Evolutionary conservation across 1,139 yeast species (phyloP), one percentile per base, ranked within the genome.

Genomic region (Blastobotrys persicus): DNA sequence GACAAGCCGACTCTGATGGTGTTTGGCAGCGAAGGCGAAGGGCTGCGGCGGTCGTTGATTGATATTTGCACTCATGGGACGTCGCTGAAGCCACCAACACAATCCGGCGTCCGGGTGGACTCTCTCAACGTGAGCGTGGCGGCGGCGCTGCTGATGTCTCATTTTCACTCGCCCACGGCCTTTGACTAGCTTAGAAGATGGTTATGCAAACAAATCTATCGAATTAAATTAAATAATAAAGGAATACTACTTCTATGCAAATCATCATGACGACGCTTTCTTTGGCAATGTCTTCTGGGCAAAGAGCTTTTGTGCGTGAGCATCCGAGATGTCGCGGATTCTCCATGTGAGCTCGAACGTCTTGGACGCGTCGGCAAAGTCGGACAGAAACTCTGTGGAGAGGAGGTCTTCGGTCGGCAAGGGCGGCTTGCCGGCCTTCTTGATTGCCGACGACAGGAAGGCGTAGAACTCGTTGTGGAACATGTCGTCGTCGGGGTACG

Each of bases 61-160:
- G 70, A 79, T 50, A 72, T 83, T 55, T 80, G 91, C 47, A 88
- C 88, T 56, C 82, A 73, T 60, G 70, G 78, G 48, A 91, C 82
- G 7, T 77, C 79, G 19, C 72, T 87, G 61, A 51, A 49, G 9
- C 47, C 49, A 6, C 41, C 49, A 16, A 51, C 49, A 41, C 52
- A 49, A 11, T n/a, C n/a, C n/a, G 57, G 60, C 13, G 54, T 51
- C 33, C 68, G 79, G 13, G 83, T 89, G 33, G 96, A 88, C 62
- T 86, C 95, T 18, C 71, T 89, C 58, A 89, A 89, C 63, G 97
- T 88, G 34, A 86, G 95, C 62, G 96, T 89, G 3, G 96, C 97
- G 0, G 78, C 91, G 2, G 94, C 91, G 1, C 63, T 23, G 9
- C 28, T 23, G 5, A 9, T 9, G 5, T 23, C 9, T 23, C 28